Conservation (phyloP, 139 green algal genomes). For the Chlamydomonas incerta region DNA sequence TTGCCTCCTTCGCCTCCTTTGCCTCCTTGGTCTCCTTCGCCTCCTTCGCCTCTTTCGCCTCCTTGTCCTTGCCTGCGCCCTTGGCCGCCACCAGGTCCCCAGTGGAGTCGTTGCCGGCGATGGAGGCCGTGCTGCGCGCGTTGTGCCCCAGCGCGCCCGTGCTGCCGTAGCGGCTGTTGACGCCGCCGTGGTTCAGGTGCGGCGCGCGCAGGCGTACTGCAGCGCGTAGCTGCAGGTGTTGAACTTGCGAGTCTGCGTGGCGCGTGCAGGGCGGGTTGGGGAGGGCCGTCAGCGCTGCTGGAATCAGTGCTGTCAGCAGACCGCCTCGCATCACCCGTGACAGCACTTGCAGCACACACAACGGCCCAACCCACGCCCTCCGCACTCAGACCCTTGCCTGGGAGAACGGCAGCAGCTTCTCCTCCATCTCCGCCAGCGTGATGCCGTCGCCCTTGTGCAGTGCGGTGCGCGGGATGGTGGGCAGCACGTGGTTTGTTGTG, state of each 20-base stretch:
- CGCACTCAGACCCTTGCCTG: slow-evolving; percentile 24
- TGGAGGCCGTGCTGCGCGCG: slow-evolving; percentile 19
- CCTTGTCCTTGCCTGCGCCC: too few relatives aligned
- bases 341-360: too few relatives aligned
- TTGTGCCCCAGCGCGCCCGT: slow-evolving; percentile 4
- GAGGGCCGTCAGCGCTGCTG: too few relatives aligned
- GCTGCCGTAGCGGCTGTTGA: slow-evolving; percentile 7
- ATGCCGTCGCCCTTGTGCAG: slow-evolving; percentile 35
- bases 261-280: too few relatives aligned
- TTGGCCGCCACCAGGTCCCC: neutral
- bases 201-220: slow-evolving; percentile 38
- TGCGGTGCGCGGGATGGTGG: slow-evolving; percentile 32
- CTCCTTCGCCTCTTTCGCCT: too few relatives aligned
- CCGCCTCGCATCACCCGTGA: too few relatives aligned
- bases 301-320: too few relatives aligned
- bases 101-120: slow-evolving; percentile 5
- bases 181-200: neutral
- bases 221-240: slow-evolving; percentile 48
- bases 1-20: too few relatives aligned
- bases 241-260: slow-evolving; percentile 42
- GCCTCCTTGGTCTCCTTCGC: too few relatives aligned
- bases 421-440: slow-evolving; percentile 55
- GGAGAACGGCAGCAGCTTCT: slow-evolving; percentile 49
- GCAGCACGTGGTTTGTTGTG: slow-evolving; percentile 42
- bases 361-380: too few relatives aligned